Conservation (phyloP, 129 eudicot species). For the Flaveria sonorensis region DNA sequence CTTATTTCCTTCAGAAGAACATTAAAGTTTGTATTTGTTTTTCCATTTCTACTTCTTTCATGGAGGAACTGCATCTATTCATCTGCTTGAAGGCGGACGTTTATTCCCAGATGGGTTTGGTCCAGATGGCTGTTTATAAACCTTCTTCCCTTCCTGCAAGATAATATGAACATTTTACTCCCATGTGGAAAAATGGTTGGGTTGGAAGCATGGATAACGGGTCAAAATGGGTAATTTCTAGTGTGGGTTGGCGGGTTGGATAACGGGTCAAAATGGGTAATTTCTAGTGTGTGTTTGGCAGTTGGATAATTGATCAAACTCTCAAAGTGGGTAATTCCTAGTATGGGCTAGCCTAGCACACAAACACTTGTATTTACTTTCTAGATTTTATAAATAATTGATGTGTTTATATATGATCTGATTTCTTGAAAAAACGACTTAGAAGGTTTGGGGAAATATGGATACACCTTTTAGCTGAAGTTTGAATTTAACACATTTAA, state of each 20-base stretch:
- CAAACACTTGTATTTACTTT: not conserved
- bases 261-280: not conserved
- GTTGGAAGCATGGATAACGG: not conserved
- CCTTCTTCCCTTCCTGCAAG: constrained; percentile 41
- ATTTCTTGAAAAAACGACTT: not conserved
- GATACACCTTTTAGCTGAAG: not conserved
- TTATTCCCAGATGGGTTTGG: constrained; percentile 64
- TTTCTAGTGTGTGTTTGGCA: not conserved
- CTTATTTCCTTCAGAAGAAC: constrained; percentile 31
- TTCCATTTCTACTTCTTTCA: constrained; percentile 21
- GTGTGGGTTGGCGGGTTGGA: not conserved
- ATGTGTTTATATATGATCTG: not conserved
- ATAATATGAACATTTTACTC: constrained; percentile 4
- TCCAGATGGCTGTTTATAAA: constrained; percentile 61
- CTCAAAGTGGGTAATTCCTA: not conserved
- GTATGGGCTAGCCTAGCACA: not conserved
- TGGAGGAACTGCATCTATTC: constrained; percentile 26
- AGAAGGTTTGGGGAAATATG: not conserved
- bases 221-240: not conserved
- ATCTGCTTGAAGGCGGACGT: constrained; percentile 53
- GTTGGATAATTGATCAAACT: not conserved
- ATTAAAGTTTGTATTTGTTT: constrained; percentile 3
- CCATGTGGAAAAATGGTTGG: not conserved
- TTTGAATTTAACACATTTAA: not conserved
- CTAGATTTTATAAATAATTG: not conserved